Conservation (phyloP, 2,329 filamentous ascomycete species). For the Fusarium pseudocircinatum region DNA sequence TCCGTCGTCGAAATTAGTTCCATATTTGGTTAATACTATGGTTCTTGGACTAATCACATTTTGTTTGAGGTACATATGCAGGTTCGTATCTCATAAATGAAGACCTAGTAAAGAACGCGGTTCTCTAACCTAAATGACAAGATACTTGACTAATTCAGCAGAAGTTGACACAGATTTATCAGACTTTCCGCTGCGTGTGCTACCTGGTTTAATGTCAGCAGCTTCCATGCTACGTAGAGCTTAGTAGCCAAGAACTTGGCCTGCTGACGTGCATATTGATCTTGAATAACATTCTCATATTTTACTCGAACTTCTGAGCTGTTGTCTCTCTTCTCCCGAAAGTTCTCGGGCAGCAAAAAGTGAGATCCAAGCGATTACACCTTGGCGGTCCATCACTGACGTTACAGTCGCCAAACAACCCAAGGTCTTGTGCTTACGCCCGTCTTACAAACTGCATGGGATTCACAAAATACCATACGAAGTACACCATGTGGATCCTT, state of each 20-base stretch:
- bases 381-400: neutral
- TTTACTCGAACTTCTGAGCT: rapidly evolving
- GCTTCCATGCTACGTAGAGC: rapidly evolving
- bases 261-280: neutral
- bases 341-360: neutral
- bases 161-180: no score
- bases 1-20: neutral
- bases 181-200: neutral
- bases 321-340: rapidly evolving
- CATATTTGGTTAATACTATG: neutral
- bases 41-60: neutral
- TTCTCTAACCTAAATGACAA: neutral
- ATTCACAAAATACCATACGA: neutral
- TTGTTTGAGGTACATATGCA: neutral
- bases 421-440: neutral
- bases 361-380: neutral
- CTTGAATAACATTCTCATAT: no score
- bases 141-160: no score
- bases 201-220: neutral
- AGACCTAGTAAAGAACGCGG: no score
- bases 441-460: neutral
- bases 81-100: no score
- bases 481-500: neutral
- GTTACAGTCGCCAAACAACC: neutral
- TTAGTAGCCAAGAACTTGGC: neutral